Conservation (phyloP, 495 filamentous ascomycete genomes). For the Penicillium herquei region DNA sequence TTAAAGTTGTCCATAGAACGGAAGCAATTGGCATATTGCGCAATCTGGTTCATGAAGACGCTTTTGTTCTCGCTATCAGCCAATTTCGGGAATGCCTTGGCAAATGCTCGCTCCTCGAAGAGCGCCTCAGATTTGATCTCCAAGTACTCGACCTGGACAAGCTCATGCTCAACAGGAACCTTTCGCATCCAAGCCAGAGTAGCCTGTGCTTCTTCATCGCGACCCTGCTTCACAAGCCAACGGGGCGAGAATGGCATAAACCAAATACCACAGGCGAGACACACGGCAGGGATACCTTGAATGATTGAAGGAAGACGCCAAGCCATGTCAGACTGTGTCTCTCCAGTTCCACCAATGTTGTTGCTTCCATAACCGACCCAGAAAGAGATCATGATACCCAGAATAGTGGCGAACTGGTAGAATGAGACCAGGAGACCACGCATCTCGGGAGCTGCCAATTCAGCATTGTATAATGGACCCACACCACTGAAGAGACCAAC, state of each 20-base stretch:
- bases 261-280: constrained; percentile 45
- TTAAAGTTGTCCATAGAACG: constrained; percentile 42
- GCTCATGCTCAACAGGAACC: constrained; percentile 30
- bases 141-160: constrained; percentile 44
- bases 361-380: constrained; percentile 66
- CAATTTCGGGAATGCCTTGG: constrained; percentile 35
- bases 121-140: constrained; percentile 43
- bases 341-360: constrained; percentile 39
- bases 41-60: constrained; percentile 34
- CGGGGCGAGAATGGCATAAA: constrained; percentile 47
- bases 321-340: constrained; percentile 35
- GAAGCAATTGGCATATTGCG: constrained; percentile 36
- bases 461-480: constrained; percentile 69
- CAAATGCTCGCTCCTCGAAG: constrained; percentile 41
- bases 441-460: constrained; percentile 73
- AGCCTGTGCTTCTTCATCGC: constrained; percentile 48
- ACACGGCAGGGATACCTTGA: constrained; percentile 44
- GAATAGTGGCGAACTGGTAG: constrained; percentile 82
- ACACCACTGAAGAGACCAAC: constrained; percentile 59
- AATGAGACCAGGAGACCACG: constrained; percentile 71
- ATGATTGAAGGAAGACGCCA: constrained; percentile 52
- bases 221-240: constrained; percentile 48
- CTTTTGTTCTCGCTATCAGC: constrained; percentile 28
- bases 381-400: constrained; percentile 69
- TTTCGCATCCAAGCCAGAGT: constrained; percentile 49